Evolutionary conservation across 2,329 filamentous ascomycete genomes (phyloP), one percentile per base, ranked within the genome.

Genomic region (Stagonosporopsis tanaceti): DNA sequence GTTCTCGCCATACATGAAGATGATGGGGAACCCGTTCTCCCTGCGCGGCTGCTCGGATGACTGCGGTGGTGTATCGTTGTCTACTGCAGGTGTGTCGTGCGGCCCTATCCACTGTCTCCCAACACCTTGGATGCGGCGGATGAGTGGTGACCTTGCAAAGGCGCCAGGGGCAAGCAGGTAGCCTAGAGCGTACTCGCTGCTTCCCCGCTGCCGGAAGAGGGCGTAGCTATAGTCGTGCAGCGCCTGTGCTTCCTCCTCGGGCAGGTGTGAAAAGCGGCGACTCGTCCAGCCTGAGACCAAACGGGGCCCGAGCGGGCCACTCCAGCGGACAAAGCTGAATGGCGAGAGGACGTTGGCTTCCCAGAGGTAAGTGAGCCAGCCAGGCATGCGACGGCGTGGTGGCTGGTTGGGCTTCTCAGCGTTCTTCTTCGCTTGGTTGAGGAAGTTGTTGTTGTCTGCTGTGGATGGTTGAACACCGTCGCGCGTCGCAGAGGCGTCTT

Each of bases 1-100:
- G 71, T 95, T 89, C 69, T 98, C 93, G 62, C 95, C 95, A 73
- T 99, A 99, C 90, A 98, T 93, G 73, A 99, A 86, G 8, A 98
- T 85, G 30, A 98, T 82, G 0, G 95, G 94, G 47, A 93, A 82
- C 1, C 93, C 93, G 0, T 84, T 90, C 84, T 90, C 86, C 9
- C 80, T 76, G 22, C 68, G 65, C 15, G 51, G 40, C 14, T 30
- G 41, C 17, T 15, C 32, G 4, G 42, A 45, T 17, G n/a, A 11
- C 4, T 12, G 44, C n/a, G 66, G 64, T n/a, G 66, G 66, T 9
- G 60, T 53, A 50, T 71, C 69, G 22, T 63, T 61, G 37, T 71
- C 73, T 2, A 71, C 70, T 0, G 61, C 66, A 1, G 69, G 65
- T 1, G 57, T 63, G 3, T 68, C 62, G 44, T 72, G 71, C 0